Conservation (phyloP, 805 yeast species). For the Wickerhamomyces pijperi region DNA sequence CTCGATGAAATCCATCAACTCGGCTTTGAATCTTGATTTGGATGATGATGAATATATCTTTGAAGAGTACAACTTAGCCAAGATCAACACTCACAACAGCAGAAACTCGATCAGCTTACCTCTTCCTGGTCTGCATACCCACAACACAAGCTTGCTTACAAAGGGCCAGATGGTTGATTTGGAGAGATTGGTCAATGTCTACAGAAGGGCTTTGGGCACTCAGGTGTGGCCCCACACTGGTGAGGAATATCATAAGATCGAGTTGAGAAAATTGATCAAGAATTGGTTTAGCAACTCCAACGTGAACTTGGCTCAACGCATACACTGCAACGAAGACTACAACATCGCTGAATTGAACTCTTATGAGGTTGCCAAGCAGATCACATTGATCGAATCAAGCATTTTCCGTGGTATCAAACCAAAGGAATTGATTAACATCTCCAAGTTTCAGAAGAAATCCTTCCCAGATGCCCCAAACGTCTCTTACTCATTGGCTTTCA, state of each 20-base stretch:
- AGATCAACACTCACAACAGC: constrained; percentile 24
- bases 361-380: constrained; percentile 65
- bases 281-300: constrained; percentile 49
- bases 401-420: constrained; percentile 54
- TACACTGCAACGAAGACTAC: constrained; percentile 5
- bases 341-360: constrained; percentile 40
- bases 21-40: constrained; percentile 16
- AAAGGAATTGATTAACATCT: constrained; percentile 55
- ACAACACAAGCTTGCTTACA: constrained; percentile 14
- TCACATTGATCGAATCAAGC: constrained; percentile 60
- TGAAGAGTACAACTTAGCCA: constrained; percentile 47
- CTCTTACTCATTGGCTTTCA: constrained; percentile 48
- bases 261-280: constrained; percentile 20
- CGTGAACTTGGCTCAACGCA: constrained; percentile 17
- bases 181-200: constrained; percentile 39
- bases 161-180: constrained; percentile 21
- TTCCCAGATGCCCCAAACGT: constrained; percentile 54
- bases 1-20: constrained; percentile 19
- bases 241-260: constrained; percentile 13
- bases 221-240: constrained; percentile 14
- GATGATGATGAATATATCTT: constrained; percentile 35
- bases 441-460: constrained; percentile 48
- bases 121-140: constrained; percentile 15
- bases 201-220: constrained; percentile 35
- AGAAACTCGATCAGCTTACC: constrained; percentile 28